phyloP scores from a whole-genome alignment of 2,329 filamentous ascomycete genomes.

The Fusarium ambrosium region DNA sequence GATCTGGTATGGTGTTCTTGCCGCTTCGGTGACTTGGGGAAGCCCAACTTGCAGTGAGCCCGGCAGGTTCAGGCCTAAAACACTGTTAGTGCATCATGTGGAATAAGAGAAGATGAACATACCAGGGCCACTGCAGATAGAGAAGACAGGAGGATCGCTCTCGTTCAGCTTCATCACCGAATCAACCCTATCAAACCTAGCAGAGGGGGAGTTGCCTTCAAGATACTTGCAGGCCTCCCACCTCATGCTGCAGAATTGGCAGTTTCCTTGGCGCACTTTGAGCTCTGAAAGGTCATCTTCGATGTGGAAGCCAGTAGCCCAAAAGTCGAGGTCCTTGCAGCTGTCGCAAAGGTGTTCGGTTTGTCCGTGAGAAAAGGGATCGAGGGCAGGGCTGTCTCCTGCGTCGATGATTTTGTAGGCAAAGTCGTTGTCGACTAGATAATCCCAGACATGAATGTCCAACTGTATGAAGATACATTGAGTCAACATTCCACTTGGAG shows the following conservation, averaged over 20 bases:
- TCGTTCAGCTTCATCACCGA: slow-evolving; percentile 22
- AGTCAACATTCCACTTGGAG: background rate
- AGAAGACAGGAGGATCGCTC: slow-evolving; percentile 22
- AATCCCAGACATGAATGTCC: slow-evolving; percentile 12
- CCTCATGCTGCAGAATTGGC: slow-evolving; percentile 16
- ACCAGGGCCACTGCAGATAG: slow-evolving; percentile 10
- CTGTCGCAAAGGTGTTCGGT: background rate
- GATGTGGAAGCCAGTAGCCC: background rate
- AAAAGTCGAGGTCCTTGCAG: background rate
- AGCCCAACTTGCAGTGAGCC: background rate
- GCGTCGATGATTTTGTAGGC: background rate
- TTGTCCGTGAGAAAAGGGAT: background rate
- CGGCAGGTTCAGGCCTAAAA: background rate
- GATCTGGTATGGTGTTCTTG: background rate
- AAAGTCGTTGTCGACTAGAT: slow-evolving; percentile 11
- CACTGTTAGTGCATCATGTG: background rate
- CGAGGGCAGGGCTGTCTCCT: background rate
- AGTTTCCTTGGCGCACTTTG: background rate
- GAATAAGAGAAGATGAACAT: no score
- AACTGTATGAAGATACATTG: background rate
- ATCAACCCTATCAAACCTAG: background rate
- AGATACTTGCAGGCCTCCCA: slow-evolving; percentile 22
- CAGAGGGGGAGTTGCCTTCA: background rate
- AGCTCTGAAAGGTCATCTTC: background rate
- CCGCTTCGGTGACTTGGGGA: background rate